Percentiles rank a stretch among this genome's conserved stretches.
phyloP scores from a whole-genome alignment of 1,139 yeast species.

The Arxiozyma slooffiae region DNA sequence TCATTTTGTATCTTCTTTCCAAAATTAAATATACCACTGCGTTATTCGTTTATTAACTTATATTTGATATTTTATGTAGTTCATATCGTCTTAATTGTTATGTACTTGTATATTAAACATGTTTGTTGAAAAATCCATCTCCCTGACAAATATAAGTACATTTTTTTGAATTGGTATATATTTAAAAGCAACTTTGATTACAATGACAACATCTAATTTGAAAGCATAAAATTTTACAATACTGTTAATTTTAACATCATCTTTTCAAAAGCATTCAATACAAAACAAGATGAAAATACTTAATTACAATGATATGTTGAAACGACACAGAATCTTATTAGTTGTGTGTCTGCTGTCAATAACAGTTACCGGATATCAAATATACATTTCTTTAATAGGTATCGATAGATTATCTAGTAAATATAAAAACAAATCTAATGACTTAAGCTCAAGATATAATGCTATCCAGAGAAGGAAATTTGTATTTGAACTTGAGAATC shows the following conservation, averaged over 20 bases:
- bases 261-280: too few species aligned
- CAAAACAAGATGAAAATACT: too few species aligned
- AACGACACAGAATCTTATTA: background rate
- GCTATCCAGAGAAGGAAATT: background rate
- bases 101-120: background rate
- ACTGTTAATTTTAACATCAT: background rate
- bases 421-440: background rate
- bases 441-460: background rate
- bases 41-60: background rate
- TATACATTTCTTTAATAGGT: background rate
- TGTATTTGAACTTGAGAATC: conserved; percentile 1
- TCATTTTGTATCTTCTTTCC: background rate
- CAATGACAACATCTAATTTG: background rate
- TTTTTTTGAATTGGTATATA: too few species aligned
- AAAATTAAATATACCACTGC: background rate
- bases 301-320: background rate
- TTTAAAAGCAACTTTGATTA: background rate
- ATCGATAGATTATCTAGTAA: background rate
- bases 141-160: too few species aligned
- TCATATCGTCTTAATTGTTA: background rate
- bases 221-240: too few species aligned
- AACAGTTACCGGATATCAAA: too few species aligned
- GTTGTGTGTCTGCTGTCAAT: background rate
- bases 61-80: background rate
- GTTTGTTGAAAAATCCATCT: background rate